These are phyloP conservation scores for Achlya hypogyna DNA, from an alignment of 352 stramenopile genomes.

Conservation along the genomic window DNA sequence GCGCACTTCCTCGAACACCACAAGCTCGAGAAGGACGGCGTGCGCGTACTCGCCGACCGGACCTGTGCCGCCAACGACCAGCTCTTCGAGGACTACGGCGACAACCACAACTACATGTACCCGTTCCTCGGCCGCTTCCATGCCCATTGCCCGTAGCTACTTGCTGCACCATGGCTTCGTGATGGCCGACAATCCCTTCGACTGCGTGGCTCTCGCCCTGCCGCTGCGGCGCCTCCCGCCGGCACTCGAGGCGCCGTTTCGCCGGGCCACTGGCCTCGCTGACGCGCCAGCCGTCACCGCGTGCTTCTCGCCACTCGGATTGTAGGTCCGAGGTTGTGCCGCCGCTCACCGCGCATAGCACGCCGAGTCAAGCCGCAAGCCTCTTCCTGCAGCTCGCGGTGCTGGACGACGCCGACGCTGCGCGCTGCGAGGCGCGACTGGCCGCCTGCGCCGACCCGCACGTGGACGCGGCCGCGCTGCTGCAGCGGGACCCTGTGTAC, in stretches of 20 bases:
- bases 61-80: constrained; percentile 29
- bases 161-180: constrained; percentile 89
- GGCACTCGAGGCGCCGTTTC: constrained; percentile 18
- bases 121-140: neutral
- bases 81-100: constrained; percentile 93
- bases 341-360: too few relatives aligned
- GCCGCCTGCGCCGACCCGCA: neutral
- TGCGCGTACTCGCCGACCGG: constrained; percentile 65
- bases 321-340: too few relatives aligned
- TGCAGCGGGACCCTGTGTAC: neutral
- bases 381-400: neutral
- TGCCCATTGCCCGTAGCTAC: constrained; percentile 32
- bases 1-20: constrained; percentile 56
- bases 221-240: constrained; percentile 17
- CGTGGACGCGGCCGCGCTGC: neutral
- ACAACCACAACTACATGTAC: constrained; percentile 83
- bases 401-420: neutral
- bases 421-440: neutral
- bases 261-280: too few relatives aligned
- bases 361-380: neutral
- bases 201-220: constrained; percentile 64
- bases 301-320: too few relatives aligned
- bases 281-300: too few relatives aligned
- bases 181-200: constrained; percentile 76
- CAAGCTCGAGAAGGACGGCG: constrained; percentile 23